Conservation (phyloP, 306 rosid species). For the Geum urbanum region DNA sequence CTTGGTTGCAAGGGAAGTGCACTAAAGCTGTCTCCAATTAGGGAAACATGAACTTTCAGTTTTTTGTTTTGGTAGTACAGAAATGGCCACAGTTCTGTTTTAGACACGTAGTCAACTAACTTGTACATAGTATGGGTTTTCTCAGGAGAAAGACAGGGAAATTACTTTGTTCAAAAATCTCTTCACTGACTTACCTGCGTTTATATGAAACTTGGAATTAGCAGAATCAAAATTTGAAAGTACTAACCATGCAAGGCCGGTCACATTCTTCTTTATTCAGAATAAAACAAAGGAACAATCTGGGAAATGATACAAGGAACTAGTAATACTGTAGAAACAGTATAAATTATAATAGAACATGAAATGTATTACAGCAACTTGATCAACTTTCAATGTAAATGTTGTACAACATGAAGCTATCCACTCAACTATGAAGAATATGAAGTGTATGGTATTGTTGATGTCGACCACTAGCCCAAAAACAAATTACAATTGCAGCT, state of each 20-base stretch:
- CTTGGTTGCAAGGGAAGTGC: slow-evolving; percentile 75
- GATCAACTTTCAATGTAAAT: background rate
- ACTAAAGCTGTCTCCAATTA: slow-evolving; percentile 25
- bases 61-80: background rate
- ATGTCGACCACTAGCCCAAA: background rate
- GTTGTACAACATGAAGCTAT: background rate
- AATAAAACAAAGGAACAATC: background rate
- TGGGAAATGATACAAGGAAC: background rate
- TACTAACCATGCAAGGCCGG: background rate
- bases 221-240: background rate
- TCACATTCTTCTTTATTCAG: background rate
- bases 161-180: background rate
- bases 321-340: background rate
- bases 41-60: slow-evolving; percentile 5
- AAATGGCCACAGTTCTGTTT: background rate
- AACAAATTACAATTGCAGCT: background rate
- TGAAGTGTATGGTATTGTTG: background rate
- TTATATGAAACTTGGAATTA: background rate
- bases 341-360: background rate
- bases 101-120: slow-evolving; percentile 4
- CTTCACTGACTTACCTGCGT: background rate
- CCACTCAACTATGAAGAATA: background rate
- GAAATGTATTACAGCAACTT: background rate
- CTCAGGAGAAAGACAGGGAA: background rate
- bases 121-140: slow-evolving; percentile 16